Percentiles rank a stretch among this genome's conserved stretches.
Conservation (phyloP, 306 rosid species). For the Prosopis cineraria region DNA sequence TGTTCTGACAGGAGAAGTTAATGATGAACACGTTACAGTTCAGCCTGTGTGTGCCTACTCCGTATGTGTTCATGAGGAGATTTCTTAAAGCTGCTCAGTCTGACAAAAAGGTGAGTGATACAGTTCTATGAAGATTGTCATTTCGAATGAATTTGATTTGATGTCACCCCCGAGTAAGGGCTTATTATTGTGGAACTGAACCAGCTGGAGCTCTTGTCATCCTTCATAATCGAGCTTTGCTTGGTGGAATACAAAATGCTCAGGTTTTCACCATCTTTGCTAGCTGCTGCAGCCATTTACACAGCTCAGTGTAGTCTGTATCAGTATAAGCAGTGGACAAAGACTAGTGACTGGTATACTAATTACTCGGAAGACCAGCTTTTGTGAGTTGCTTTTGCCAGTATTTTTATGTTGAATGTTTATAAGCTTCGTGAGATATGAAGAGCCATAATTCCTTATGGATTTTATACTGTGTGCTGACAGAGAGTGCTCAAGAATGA, state of each 20-base stretch:
- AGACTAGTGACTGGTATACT: constrained; percentile 72
- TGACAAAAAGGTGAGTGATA: constrained; percentile 43
- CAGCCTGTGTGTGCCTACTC: constrained; percentile 48
- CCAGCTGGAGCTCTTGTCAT: constrained; percentile 75
- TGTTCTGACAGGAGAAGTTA: constrained; percentile 42
- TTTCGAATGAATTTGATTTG: background rate
- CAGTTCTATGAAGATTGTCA: background rate
- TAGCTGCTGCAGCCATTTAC: constrained; percentile 86
- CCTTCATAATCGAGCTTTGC: constrained; percentile 82
- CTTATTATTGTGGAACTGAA: constrained; percentile 29
- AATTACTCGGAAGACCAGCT: constrained; percentile 69
- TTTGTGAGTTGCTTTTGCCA: constrained; percentile 52
- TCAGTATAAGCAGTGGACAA: constrained; percentile 74
- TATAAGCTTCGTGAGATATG: background rate
- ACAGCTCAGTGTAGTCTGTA: constrained; percentile 65
- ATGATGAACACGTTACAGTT: constrained; percentile 51
- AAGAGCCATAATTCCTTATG: background rate
- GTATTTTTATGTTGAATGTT: background rate
- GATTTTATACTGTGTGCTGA: background rate
- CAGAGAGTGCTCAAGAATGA: constrained; percentile 81
- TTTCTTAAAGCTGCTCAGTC: constrained; percentile 47
- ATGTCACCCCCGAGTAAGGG: constrained; percentile 7
- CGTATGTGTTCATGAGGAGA: constrained; percentile 49
- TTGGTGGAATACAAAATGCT: constrained; percentile 79
- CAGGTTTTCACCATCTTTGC: constrained; percentile 67